phyloP scores from a whole-genome alignment of 1,284 basidiomycete species.

The Heterobasidion occidentale region DNA sequence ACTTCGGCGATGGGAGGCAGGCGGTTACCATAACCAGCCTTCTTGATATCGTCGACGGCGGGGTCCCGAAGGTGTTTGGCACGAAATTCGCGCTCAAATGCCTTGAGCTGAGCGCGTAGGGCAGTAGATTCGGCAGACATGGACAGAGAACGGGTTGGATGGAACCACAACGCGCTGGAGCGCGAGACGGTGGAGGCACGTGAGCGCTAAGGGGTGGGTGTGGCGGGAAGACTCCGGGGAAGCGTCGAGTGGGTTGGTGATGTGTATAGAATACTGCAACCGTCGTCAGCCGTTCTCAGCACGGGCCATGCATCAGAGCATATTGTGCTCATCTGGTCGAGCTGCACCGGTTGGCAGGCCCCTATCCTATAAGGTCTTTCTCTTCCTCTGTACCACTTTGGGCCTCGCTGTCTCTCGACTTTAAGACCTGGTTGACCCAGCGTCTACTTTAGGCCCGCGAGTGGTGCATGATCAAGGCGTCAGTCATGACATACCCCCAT shows the following conservation, averaged over 20 bases:
- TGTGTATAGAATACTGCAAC: no score
- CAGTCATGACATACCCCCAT: not conserved
- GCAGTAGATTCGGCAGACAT: constrained; percentile 32
- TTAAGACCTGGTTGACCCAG: not conserved
- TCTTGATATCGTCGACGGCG: constrained; percentile 72
- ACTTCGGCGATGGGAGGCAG: constrained; percentile 21
- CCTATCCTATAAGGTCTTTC: not conserved
- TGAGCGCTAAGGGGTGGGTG: not conserved
- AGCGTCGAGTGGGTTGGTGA: not conserved
- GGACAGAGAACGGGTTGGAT: not conserved
- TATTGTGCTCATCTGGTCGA: no score
- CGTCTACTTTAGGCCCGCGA: not conserved
- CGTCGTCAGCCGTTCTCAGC: no score
- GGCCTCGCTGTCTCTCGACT: not conserved
- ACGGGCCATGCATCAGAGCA: no score
- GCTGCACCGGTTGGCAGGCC: not conserved
- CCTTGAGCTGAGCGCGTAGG: constrained; percentile 71
- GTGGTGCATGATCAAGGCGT: not conserved
- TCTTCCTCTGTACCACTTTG: not conserved
- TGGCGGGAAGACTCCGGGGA: not conserved
- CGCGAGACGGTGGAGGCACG: not conserved
- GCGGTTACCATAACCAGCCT: constrained; percentile 55
- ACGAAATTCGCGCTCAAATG: constrained; percentile 77
- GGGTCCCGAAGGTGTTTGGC: constrained; percentile 53
- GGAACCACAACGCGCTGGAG: not conserved